Conservation (phyloP, 345 rosid species). For the Linum usitatissimum region DNA sequence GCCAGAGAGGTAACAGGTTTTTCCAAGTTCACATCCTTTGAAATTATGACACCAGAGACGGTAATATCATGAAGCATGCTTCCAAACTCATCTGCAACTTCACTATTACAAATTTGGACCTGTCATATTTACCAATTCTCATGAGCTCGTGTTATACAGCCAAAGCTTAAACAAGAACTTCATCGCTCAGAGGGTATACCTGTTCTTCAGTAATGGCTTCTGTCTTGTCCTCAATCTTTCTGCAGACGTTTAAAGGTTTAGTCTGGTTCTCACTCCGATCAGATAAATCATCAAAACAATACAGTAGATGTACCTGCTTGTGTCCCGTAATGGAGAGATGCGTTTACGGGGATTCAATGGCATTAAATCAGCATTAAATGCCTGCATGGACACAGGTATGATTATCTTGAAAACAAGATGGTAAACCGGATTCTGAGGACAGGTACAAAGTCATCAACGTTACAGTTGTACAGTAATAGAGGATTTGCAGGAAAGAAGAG, state of each 20-base stretch:
- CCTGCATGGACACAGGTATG: constrained; percentile 30
- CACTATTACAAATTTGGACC: constrained; percentile 29
- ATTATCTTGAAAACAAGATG: background rate
- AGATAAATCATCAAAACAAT: constrained; percentile 3
- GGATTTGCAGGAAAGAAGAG: background rate
- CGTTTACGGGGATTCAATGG: constrained; percentile 45
- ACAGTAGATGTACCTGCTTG: constrained; percentile 40
- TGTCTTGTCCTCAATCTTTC: constrained; percentile 25
- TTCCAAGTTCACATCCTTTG: constrained; percentile 27
- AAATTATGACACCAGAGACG: constrained; percentile 17
- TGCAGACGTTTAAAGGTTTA: constrained; percentile 18
- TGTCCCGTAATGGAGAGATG: constrained; percentile 41
- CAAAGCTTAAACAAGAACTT: background rate
- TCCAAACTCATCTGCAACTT: constrained; percentile 17
- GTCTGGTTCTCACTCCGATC: constrained; percentile 7
- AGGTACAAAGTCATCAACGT: background rate
- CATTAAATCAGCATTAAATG: constrained; percentile 21
- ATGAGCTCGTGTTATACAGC: constrained; percentile 1
- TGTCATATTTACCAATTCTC: constrained; percentile 20
- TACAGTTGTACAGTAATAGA: background rate
- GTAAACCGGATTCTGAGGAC: too few relatives aligned
- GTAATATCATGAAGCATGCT: constrained; percentile 18
- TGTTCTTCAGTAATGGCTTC: constrained; percentile 27
- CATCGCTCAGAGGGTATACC: constrained; percentile 22
- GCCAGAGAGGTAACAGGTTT: constrained; percentile 27